A percentile compares a stretch with the other conserved stretches of the same genome.
Conservation (phyloP, 495 filamentous ascomycete species). For the Trichoderma asperelloides region DNA sequence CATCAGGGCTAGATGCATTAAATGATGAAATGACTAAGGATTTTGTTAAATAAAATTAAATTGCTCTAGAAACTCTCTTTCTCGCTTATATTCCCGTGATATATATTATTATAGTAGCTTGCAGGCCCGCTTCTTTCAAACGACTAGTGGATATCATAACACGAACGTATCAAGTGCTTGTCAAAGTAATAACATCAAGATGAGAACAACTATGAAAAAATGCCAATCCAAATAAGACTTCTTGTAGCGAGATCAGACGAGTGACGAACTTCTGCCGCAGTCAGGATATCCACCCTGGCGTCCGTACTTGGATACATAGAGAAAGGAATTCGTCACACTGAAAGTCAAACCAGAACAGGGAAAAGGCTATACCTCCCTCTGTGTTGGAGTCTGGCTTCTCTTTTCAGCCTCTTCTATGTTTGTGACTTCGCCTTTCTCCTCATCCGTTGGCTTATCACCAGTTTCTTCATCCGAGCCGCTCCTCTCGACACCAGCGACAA, state of each 20-base stretch:
- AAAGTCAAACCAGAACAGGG: background rate
- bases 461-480: background rate
- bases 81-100: background rate
- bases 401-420: background rate
- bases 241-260: too few species aligned
- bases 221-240: too few species aligned
- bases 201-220: too few species aligned
- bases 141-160: background rate
- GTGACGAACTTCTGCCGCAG: too few species aligned
- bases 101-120: background rate
- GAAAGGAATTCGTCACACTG: too few species aligned
- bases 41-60: background rate
- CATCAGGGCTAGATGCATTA: background rate
- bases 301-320: too few species aligned
- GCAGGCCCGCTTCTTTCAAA: background rate
- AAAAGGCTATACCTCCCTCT: background rate
- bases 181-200: background rate
- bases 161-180: background rate
- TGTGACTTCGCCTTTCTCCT: background rate
- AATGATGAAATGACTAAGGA: background rate
- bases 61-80: background rate
- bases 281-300: too few species aligned
- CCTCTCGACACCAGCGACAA: constrained; percentile 11
- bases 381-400: background rate
- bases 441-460: background rate